Conservation (phyloP, 768 basidiomycete species). For the Suillus plorans region DNA sequence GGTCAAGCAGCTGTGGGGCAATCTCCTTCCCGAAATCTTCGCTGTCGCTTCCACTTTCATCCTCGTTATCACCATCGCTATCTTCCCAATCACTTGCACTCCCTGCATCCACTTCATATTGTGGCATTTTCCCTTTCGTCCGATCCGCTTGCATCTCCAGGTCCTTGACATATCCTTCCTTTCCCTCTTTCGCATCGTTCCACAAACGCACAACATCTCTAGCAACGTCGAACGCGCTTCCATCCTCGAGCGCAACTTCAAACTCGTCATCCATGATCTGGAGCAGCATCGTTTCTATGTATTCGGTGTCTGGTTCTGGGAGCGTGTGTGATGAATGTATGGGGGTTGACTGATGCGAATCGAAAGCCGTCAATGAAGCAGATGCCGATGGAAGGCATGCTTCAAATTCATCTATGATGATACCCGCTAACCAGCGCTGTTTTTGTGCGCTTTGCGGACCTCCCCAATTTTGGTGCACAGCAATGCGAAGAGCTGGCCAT, state of each 20-base stretch:
- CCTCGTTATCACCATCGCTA: conserved; percentile 37
- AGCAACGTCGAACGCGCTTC: conserved; percentile 72
- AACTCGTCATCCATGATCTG: conserved; percentile 90
- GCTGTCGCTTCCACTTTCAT: conserved; percentile 18
- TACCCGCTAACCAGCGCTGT: conserved; percentile 81
- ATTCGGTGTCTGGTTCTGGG: conserved; percentile 59
- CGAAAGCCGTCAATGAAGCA: not conserved
- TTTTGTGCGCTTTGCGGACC: conserved; percentile 72
- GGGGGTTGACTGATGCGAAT: not conserved
- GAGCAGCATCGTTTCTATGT: conserved; percentile 78
- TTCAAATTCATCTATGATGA: conserved; percentile 80
- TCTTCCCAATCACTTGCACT: conserved; percentile 46
- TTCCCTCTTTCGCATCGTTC: conserved; percentile 48
- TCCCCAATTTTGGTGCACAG: conserved; percentile 86
- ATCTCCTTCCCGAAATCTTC: conserved; percentile 48
- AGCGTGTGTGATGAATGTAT: conserved; percentile 5
- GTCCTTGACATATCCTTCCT: conserved; percentile 48
- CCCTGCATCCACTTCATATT: conserved; percentile 41
- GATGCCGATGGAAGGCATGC: conserved; percentile 39
- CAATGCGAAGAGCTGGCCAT: conserved; percentile 87
- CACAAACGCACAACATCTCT: conserved; percentile 71
- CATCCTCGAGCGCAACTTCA: conserved; percentile 81
- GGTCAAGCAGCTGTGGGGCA: conserved; percentile 56
- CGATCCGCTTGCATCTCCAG: conserved; percentile 67
- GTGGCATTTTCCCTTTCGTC: conserved; percentile 54